Percentiles rank a stretch among this genome's conserved stretches.
phyloP scores from a whole-genome alignment of 2,329 filamentous ascomycete species.

The Colletotrichum paranaense region DNA sequence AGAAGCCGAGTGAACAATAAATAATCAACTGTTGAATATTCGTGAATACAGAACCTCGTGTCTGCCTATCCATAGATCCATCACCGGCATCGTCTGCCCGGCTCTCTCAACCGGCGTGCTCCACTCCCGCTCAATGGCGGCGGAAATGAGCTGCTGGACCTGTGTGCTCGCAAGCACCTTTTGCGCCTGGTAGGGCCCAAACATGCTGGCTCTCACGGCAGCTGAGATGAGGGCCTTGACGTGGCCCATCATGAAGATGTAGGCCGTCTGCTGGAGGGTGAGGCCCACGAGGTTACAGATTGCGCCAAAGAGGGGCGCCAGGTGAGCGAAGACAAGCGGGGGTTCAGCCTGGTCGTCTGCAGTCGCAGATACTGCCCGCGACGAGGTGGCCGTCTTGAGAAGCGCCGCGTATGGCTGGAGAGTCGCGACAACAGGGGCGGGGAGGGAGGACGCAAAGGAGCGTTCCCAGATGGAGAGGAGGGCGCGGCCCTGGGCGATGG shows the following conservation, averaged over 20 bases:
- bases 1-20: constrained; percentile 11
- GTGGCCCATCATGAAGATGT: constrained; percentile 81
- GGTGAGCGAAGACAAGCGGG: constrained; percentile 55
- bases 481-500: constrained; percentile 80
- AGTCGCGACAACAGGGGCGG: constrained; percentile 38
- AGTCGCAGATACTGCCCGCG: constrained; percentile 32
- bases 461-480: constrained; percentile 82
- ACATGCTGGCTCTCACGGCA: constrained; percentile 79
- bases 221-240: constrained; percentile 81
- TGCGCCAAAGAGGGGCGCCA: constrained; percentile 77
- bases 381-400: constrained; percentile 42
- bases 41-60: constrained; percentile 87
- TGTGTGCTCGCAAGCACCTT: constrained; percentile 72
- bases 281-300: constrained; percentile 73
- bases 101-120: constrained; percentile 70
- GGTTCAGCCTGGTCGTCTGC: constrained; percentile 20
- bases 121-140: constrained; percentile 71
- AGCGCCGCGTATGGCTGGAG: constrained; percentile 50
- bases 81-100: constrained; percentile 78
- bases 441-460: constrained; percentile 63
- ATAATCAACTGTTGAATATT: constrained; percentile 81
- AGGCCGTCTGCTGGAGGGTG: constrained; percentile 71
- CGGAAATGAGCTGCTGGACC: constrained; percentile 68
- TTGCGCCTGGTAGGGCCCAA: constrained; percentile 86
- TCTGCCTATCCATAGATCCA: constrained; percentile 86